Conservation (phyloP, 129 eudicot genomes). For the Saposhnikovia divaricata region DNA sequence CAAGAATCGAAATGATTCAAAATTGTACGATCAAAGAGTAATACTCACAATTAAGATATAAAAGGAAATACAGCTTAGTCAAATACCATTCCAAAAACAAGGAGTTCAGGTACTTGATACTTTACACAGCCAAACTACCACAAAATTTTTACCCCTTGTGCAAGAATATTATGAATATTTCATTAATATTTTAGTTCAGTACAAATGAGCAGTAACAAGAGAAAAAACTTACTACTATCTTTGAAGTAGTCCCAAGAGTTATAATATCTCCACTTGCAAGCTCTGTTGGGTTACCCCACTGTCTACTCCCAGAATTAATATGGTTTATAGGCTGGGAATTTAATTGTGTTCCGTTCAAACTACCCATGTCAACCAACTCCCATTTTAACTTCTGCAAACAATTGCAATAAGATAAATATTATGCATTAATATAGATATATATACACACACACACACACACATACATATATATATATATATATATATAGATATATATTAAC, state of each 20-base stretch:
- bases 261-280: constrained; percentile 71
- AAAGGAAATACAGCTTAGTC: not conserved
- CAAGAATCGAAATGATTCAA: not conserved
- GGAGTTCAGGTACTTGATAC: not conserved
- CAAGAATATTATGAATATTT: not conserved
- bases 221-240: constrained; percentile 51
- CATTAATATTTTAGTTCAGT: not conserved
- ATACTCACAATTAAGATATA: not conserved
- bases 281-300: constrained; percentile 82
- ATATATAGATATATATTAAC: not conserved
- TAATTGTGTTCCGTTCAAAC: constrained; percentile 85
- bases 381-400: constrained; percentile 72
- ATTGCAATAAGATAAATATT: not conserved
- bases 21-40: not conserved
- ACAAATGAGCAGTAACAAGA: not conserved
- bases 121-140: not conserved
- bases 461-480: not conserved
- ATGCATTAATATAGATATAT: not conserved
- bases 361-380: constrained; percentile 98
- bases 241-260: constrained; percentile 86
- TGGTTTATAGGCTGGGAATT: constrained; percentile 59
- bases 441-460: too few species aligned
- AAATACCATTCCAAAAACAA: not conserved
- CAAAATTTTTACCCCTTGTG: not conserved
- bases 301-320: constrained; percentile 69